Evolutionary conservation across 1,284 basidiomycete genomes (phyloP), one percentile per base, ranked within the genome.

Genomic region (Leccinum pachyderme): DNA sequence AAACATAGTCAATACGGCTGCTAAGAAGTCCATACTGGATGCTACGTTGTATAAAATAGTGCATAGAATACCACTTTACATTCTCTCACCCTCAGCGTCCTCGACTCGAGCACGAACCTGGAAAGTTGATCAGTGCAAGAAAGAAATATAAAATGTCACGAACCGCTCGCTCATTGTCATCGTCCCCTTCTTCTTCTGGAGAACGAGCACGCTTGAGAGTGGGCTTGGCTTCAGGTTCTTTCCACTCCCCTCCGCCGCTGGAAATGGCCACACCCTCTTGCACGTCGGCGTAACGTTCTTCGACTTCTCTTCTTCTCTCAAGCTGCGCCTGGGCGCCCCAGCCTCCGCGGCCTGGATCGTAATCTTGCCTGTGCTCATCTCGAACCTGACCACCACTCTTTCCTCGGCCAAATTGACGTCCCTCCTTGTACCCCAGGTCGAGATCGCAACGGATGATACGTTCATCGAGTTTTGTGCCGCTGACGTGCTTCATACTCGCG

Each of bases 381-480:
- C 95, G 81, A 27, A 89, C 87, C 77, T 99, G 97, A 0, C 97
- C 97, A 43, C 97, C 97, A 61, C 93, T 95, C 72, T 94, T 94
- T 24, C 97, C 97, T 60, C 97, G 81, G 22, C 97, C 97, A 65
- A 98, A 99, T 74, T 99, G 97, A 52, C 97, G 79, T 7, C 97
- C 97, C 69, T 99, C 97, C 64, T 87, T 87, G 75, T 98, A 99
- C 2, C 97, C 97, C n/a, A 95, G 82, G 75, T 99, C 97, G 61
- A 99, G 77, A 75, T 99, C 97, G 66, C 96, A 98, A 47, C 97
- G 91, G 61, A 99, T 97, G 62, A 99, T 92, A 28, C 97, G 89
- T 73, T 99, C 97, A 73, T 99, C 97, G n/a, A 99, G 84, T 76
- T 99, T 99, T 32, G 96, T 97, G 13, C 96, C 96, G 49, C 90